These are phyloP conservation scores for Pichia manshurica DNA, from an alignment of 805 yeast species.

Conservation along the genomic window DNA sequence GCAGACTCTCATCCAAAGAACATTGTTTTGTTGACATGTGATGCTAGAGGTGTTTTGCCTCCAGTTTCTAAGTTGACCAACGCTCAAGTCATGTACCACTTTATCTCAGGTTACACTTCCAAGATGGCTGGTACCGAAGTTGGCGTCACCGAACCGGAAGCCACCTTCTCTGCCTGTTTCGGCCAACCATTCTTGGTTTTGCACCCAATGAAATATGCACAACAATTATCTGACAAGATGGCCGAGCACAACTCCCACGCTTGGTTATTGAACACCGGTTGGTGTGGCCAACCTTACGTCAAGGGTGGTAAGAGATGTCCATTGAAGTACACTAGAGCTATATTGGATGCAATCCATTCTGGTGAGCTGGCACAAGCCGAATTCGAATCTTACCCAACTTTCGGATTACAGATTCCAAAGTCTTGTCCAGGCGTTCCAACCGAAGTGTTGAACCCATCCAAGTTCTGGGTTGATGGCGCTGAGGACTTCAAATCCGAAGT, in stretches of 20 bases:
- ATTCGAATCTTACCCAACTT: constrained; percentile 79
- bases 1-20: constrained; percentile 89
- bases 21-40: constrained; percentile 90
- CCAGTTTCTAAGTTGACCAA: constrained; percentile 92
- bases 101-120: constrained; percentile 96
- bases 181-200: constrained; percentile 98
- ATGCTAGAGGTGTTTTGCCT: constrained; percentile 96
- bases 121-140: constrained; percentile 99
- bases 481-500: constrained; percentile 52
- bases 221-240: constrained; percentile 92
- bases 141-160: constrained; percentile 97
- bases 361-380: constrained; percentile 78
- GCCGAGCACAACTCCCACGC: constrained; percentile 83
- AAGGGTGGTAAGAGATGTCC: constrained; percentile 98
- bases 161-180: constrained; percentile 96
- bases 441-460: constrained; percentile 81
- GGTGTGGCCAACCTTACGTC: constrained; percentile 93
- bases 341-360: constrained; percentile 87
- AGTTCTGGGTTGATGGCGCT: constrained; percentile 63
- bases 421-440: constrained; percentile 75
- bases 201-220: constrained; percentile 97
- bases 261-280: constrained; percentile 96
- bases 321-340: constrained; percentile 94
- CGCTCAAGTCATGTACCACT: constrained; percentile 98
- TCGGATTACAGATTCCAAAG: constrained; percentile 84